Evolutionary conservation across 1,139 yeast species (phyloP).

Genomic region (Scheffersomyces stambukii): DNA sequence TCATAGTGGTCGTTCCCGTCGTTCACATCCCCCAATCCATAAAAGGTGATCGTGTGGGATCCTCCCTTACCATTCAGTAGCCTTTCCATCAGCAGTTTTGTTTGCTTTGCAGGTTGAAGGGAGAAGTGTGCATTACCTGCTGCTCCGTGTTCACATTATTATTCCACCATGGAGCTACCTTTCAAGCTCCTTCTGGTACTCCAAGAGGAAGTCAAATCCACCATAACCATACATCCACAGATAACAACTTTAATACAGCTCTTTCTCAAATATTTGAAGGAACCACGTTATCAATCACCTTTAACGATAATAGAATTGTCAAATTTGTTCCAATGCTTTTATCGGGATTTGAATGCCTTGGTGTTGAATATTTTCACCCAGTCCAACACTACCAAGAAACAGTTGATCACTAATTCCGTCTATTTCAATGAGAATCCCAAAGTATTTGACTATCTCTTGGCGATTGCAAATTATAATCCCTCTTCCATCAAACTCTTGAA

Average conservation of each 20-base stretch:
- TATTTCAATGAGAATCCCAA: constrained; percentile 28
- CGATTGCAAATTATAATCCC: constrained; percentile 41
- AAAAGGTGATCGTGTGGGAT: too few species aligned
- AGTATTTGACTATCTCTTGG: constrained; percentile 37
- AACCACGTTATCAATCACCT: constrained; percentile 43
- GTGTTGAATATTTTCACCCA: constrained; percentile 32
- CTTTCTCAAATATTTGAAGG: constrained; percentile 36
- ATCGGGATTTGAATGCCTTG: constrained; percentile 35
- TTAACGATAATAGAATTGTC: constrained; percentile 33
- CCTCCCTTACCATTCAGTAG: too few species aligned
- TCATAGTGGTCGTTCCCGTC: too few species aligned
- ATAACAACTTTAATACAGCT: constrained; percentile 12
- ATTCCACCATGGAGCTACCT: too few species aligned
- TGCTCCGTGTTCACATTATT: too few species aligned
- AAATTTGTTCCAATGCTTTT: constrained; percentile 29
- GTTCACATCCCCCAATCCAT: too few species aligned
- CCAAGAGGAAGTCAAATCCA: constrained; percentile 11
- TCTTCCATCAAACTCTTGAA: constrained; percentile 37
- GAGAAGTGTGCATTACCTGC: too few species aligned
- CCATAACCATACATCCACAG: constrained; percentile 10
- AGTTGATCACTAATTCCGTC: constrained; percentile 27
- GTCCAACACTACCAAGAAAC: constrained; percentile 37
- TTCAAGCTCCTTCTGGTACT: constrained; percentile 7
- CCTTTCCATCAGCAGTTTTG: too few species aligned
- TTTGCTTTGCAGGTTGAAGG: too few species aligned